Percentiles rank a stretch among this genome's conserved stretches.
These are phyloP conservation scores for Solanum hybrid DNA, from an alignment of 305 asterid genomes.

Conservation along the genomic window DNA sequence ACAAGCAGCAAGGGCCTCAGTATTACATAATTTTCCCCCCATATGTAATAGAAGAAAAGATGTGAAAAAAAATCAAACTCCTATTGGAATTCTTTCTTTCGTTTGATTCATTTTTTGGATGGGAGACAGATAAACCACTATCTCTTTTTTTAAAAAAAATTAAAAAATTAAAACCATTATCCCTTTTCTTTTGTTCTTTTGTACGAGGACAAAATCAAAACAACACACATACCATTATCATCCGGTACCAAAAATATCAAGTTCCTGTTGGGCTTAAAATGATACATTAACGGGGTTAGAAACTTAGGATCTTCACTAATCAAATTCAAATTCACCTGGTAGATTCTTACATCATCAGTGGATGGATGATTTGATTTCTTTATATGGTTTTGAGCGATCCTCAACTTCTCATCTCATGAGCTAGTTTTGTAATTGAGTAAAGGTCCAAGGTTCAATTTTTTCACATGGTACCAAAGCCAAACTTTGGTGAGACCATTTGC, in stretches of 20 bases:
- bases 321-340: neutral
- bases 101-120: neutral
- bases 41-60: neutral
- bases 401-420: neutral
- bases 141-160: too few species aligned
- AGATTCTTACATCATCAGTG: neutral
- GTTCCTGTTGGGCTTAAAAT: neutral
- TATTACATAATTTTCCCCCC: neutral
- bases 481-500: neutral
- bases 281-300: neutral
- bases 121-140: neutral
- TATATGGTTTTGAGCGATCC: neutral
- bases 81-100: neutral
- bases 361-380: neutral
- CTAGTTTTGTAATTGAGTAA: neutral
- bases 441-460: neutral
- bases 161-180: neutral
- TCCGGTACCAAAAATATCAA: neutral
- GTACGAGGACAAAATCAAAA: neutral
- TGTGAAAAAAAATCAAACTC: neutral
- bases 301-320: neutral
- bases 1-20: neutral
- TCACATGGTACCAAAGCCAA: neutral
- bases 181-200: neutral
- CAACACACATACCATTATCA: neutral